A percentile compares a stretch with the other conserved stretches of the same genome.
Conservation (phyloP, 179 eudicot genomes). For the Vitellaria paradoxa region DNA sequence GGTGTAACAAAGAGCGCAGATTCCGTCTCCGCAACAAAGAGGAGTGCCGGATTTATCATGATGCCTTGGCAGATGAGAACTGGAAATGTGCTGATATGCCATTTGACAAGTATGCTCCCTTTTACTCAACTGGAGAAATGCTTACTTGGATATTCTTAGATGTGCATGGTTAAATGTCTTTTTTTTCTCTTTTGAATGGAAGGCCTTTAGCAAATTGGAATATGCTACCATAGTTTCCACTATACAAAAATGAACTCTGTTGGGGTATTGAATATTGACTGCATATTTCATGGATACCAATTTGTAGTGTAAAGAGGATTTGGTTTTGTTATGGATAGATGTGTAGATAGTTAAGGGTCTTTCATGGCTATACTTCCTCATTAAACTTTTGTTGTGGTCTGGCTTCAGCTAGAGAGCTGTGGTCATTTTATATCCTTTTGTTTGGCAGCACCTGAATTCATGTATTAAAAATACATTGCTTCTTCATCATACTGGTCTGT, state of each 20-base stretch:
- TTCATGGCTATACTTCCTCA: neutral
- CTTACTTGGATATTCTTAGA: neutral
- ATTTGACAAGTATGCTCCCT: slow-evolving; percentile 40
- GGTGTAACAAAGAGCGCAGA: slow-evolving; percentile 57
- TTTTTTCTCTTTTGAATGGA: neutral
- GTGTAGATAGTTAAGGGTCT: neutral
- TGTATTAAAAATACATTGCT: neutral
- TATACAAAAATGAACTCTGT: neutral
- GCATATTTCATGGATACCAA: slow-evolving; percentile 1
- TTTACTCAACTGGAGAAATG: neutral
- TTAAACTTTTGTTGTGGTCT: neutral
- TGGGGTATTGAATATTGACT: neutral
- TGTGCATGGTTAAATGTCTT: neutral
- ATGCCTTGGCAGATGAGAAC: slow-evolving; percentile 34
- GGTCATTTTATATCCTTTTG: neutral
- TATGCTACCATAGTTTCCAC: neutral
- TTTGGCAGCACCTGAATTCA: neutral
- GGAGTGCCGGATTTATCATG: slow-evolving; percentile 60
- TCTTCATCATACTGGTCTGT: neutral
- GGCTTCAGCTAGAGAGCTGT: neutral
- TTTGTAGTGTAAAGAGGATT: neutral
- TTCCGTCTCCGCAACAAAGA: slow-evolving; percentile 58
- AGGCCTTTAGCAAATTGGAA: neutral
- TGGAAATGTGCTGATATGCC: slow-evolving; percentile 75
- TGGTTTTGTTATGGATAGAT: neutral